Base-by-base conservation (phyloP, 495 filamentous ascomycete species). In the Penicillium daleae region DNA sequence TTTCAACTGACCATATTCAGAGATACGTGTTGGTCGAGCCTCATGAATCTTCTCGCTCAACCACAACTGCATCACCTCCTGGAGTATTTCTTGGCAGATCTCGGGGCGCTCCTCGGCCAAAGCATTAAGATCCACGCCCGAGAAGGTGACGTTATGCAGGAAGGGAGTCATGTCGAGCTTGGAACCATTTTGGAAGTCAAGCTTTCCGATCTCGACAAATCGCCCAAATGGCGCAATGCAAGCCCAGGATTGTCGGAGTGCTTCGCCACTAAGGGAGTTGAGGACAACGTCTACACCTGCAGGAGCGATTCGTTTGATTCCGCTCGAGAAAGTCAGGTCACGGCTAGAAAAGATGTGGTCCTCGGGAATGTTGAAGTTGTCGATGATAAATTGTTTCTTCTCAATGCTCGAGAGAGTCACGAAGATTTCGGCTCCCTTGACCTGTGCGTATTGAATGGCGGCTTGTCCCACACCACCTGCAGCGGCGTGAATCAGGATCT, bases 121-220 rank as follows among this genome's bases (percentile, higher is more conserved):
- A 83, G 81, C 7, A 62, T 62, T 10, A 55, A 44, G 70, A 76
- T 71, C n/a, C 19, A 39, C 35, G 17, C 35, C 35, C 35, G 35
- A 39, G 35, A 39, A 39, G 13, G 35, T 39, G 35, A 39, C 13
- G 17, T 39, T 39, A 6, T 39, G 3, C 15, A 39, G 3, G 35
- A 39, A 39, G 6, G 35, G 35, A 39, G 35, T 39, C 35, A 39
- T 39, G 17, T 39, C 35, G 12, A 39, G 66, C 52, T 2, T 66
- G 0, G 33, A 72, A 56, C 49, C 72, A 65, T 24, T 31, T 39
- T 39, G 35, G 35, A 39, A 39, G 17, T 39, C 35, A 39, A 39
- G 68, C 58, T 70, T 71, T 4, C 71, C 69, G 13, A 73, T 60
- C 39, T 71, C 71, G 2, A 73, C 44, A 37, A 74, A 63, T 6